Percentiles rank a stretch among this genome's conserved stretches.
Evolutionary conservation across 495 filamentous ascomycete genomes (phyloP).

Genomic region (Hyaloscypha hepaticicola): DNA sequence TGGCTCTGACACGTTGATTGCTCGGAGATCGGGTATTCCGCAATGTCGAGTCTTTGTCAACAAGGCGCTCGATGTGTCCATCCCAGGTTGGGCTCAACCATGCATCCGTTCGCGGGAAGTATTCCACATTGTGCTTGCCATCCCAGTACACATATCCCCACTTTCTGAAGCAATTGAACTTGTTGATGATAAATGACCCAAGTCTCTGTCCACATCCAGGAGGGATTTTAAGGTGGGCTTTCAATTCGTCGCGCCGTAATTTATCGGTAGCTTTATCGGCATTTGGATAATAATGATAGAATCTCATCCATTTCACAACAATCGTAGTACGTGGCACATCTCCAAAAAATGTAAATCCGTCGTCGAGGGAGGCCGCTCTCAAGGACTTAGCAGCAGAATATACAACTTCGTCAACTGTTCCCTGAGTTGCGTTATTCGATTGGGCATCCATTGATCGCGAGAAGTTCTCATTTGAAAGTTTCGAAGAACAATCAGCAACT

Average conservation of each 20-base stretch:
- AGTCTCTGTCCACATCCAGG: not conserved
- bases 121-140: not conserved
- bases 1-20: not conserved
- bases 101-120: not conserved
- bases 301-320: conserved; percentile 1
- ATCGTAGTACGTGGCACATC: no score
- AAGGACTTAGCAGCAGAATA: no score
- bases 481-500: no score
- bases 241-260: not conserved
- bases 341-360: no score
- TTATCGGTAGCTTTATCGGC: not conserved
- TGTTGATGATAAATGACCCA: not conserved
- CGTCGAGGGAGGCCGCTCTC: no score
- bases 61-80: not conserved
- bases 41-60: not conserved
- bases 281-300: not conserved
- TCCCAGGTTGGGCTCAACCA: not conserved
- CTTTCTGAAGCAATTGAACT: not conserved
- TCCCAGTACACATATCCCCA: not conserved
- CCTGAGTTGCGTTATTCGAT: no score
- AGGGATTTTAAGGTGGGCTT: not conserved
- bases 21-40: not conserved
- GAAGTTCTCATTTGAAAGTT: no score
- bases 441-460: no score
- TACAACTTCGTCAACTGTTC: no score